These are phyloP conservation scores for Chlorella sp. DNA, from an alignment of 139 green algal genomes.

Conservation along the genomic window DNA sequence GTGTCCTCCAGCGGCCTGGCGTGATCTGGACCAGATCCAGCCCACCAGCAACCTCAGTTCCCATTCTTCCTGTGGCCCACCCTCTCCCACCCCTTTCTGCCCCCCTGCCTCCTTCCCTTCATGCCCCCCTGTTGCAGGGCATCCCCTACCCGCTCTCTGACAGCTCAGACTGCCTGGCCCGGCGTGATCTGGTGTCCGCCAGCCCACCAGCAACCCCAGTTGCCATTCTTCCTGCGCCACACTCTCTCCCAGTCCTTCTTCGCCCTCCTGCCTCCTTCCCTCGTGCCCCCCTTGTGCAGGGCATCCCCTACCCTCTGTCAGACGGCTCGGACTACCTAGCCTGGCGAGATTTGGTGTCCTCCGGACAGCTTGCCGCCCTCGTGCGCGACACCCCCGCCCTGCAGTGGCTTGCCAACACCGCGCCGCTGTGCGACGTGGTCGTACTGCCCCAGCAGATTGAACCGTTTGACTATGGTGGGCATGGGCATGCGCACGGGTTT, in stretches of 20 bases:
- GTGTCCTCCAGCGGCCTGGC: too few relatives aligned
- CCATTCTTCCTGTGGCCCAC: too few relatives aligned
- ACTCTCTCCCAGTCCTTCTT: background rate
- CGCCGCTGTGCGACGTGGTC: background rate
- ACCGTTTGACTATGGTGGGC: conserved; percentile 1
- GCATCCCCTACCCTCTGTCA: background rate
- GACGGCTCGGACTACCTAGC: conserved; percentile 11
- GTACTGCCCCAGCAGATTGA: conserved; percentile 6
- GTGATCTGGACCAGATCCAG: too few relatives aligned
- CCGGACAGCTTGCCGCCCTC: background rate
- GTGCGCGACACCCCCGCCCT: conserved; percentile 15
- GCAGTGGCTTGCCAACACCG: conserved; percentile 17
- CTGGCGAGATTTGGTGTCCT: conserved; percentile 6
- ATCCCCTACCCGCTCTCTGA: background rate
- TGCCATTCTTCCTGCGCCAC: too few relatives aligned
- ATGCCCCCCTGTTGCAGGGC: background rate
- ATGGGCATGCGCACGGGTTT: too few relatives aligned
- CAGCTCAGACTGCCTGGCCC: background rate
- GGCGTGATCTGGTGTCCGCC: too few relatives aligned
- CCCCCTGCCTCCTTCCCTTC: too few relatives aligned
- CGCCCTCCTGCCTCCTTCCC: background rate
- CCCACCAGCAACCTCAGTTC: too few relatives aligned
- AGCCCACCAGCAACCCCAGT: too few relatives aligned
- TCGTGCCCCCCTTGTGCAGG: background rate
- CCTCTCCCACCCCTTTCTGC: too few relatives aligned